Evolutionary conservation across 192 early-diverging fungal genomes (phyloP), one percentile per base, ranked within the genome.

Genomic region (Phycomyces nitens): DNA sequence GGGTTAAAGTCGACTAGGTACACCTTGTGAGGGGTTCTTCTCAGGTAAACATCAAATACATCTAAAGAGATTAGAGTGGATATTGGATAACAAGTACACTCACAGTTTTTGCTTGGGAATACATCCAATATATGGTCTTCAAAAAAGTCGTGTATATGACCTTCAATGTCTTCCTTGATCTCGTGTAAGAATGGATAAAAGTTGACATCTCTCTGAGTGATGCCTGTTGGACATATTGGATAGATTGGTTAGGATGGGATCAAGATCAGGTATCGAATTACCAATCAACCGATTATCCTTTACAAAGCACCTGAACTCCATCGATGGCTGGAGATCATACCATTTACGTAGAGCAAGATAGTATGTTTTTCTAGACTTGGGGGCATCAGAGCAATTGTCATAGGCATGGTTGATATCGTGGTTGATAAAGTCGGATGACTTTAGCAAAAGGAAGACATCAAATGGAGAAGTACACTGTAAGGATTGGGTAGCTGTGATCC

Each of bases 291-390:
- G 62, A 9, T 77, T 65, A 26, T 88, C 70, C 54, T 77, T 78
- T 27, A 98, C 93, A 88, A 98, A 99, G 64, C 94, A 94, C 21
- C 97, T 76, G 73, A 98, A 99, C 75, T 97, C 93, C 89, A 96
- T 89, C 0, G 96, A 92, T 1, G 95, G 93, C 20, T 85, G 62
- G 21, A 98, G 68, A 58, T 95, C 89, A 65, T 88, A 86, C 95
- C 95, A 98, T 67, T 97, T 87, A 27, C 94, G 75, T 20, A 99
- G 79, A 22, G 95, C 87, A 34, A 99, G 82, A 20, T 92, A 77
- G 51, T 82, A 81, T 0, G 23, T 58, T 56, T 80, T 71, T 61
- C 75, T 72, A 40, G n/a, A 60, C 50, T 18, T 73, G 42, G 56
- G 67, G 3, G 69, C 60, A 0, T 63, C 69, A 15, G 69, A 26